phyloP scores from a whole-genome alignment of 495 filamentous ascomycete species.

The Aspergillus cavernicola region DNA sequence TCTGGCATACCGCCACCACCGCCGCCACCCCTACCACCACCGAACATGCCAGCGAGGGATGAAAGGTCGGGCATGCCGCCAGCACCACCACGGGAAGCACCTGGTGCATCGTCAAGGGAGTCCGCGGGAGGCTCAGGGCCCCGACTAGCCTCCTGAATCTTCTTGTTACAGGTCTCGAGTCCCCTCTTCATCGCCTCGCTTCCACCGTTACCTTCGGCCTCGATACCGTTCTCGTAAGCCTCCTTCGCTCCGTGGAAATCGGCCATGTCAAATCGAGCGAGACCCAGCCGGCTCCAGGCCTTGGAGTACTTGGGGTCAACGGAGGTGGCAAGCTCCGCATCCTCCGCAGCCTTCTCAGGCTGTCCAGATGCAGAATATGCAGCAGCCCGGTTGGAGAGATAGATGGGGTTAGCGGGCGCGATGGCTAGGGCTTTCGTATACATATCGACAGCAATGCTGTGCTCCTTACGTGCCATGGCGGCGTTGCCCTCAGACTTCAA shows the following conservation, averaged over 20 bases:
- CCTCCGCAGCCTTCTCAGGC: slow-evolving; percentile 73
- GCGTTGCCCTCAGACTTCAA: slow-evolving; percentile 91
- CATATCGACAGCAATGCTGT: slow-evolving; percentile 69
- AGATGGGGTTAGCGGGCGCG: slow-evolving; percentile 85
- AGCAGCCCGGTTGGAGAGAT: slow-evolving; percentile 94
- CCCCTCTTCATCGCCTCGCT: slow-evolving; percentile 83
- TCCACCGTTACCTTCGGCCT: slow-evolving; percentile 88
- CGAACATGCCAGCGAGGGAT: slow-evolving; percentile 68
- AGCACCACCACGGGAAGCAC: slow-evolving; percentile 45
- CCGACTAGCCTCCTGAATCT: slow-evolving; percentile 66
- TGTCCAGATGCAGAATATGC: slow-evolving; percentile 78
- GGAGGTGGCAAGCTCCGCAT: slow-evolving; percentile 83
- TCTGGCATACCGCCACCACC: slow-evolving; percentile 89
- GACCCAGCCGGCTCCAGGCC: slow-evolving; percentile 88
- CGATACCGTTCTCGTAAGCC: slow-evolving; percentile 89
- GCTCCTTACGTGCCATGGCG: slow-evolving; percentile 91
- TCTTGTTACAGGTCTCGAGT: slow-evolving; percentile 81
- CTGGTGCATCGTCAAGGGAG: slow-evolving; percentile 44
- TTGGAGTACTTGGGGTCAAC: slow-evolving; percentile 93
- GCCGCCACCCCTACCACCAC: slow-evolving; percentile 54
- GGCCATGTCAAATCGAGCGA: slow-evolving; percentile 84
- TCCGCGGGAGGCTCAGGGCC: slow-evolving; percentile 49
- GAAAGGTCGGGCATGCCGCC: slow-evolving; percentile 80
- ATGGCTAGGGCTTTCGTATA: slow-evolving; percentile 83
- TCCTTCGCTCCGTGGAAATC: slow-evolving; percentile 91